Conservation (phyloP, 2,329 filamentous ascomycete species). For the Alternaria arbusti region DNA sequence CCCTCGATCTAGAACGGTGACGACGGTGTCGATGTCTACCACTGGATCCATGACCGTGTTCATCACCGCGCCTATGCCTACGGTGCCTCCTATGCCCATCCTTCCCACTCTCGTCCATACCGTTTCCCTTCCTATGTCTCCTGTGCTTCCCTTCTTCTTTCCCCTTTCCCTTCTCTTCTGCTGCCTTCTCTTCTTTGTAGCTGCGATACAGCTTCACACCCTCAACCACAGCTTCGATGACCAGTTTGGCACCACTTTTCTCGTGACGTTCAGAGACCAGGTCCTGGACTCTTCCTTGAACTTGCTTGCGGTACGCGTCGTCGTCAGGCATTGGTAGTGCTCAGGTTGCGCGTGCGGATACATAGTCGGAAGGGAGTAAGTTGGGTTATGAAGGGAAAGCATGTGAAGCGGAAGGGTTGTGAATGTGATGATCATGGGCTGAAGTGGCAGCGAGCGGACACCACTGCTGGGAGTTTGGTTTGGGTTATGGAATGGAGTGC, state of each 20-base stretch:
- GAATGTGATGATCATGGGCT: background rate
- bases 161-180: slow-evolving; percentile 3
- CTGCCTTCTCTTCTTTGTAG: slow-evolving; percentile 17
- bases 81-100: background rate
- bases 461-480: background rate
- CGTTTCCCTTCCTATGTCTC: background rate
- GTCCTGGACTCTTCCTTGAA: slow-evolving; percentile 21
- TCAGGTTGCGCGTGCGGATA: background rate
- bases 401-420: slow-evolving; percentile 2
- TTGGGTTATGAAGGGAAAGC: background rate
- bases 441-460: background rate
- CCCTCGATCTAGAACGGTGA: background rate
- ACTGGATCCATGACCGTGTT: background rate
- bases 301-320: slow-evolving; percentile 17
- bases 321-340: slow-evolving; percentile 11
- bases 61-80: background rate
- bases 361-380: background rate
- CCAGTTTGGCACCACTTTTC: slow-evolving; percentile 16
- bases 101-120: background rate
- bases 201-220: slow-evolving; percentile 24
- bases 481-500: background rate
- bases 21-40: background rate
- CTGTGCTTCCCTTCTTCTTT: background rate
- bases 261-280: slow-evolving; percentile 13
- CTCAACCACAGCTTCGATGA: slow-evolving; percentile 31